Conservation (phyloP, 2,329 filamentous ascomycete species). For the Macroventuria anomochaeta region DNA sequence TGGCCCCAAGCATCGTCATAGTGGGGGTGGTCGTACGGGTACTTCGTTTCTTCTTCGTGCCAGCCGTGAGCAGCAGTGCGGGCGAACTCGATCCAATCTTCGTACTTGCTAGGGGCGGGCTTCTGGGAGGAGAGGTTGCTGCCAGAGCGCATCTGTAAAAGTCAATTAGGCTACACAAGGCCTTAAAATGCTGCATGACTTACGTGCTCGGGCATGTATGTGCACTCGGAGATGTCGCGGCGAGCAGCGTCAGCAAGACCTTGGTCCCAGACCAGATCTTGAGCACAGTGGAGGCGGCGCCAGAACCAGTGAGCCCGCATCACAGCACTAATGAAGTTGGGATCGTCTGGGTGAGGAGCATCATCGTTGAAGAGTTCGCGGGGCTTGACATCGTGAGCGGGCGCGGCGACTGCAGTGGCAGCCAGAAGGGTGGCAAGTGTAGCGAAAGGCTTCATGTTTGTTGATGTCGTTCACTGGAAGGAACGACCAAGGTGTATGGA, state of each 20-base stretch:
- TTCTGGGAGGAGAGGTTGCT: slow-evolving; percentile 43
- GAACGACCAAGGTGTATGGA: slow-evolving; percentile 18
- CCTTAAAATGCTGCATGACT: not conserved
- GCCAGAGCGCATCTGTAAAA: slow-evolving; percentile 34
- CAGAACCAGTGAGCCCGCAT: slow-evolving; percentile 48
- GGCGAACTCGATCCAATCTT: slow-evolving; percentile 40
- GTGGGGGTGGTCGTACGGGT: slow-evolving; percentile 43
- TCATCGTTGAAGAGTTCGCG: slow-evolving; percentile 27
- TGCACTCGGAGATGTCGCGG: slow-evolving; percentile 35
- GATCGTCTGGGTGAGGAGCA: slow-evolving; percentile 36
- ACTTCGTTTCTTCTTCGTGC: slow-evolving; percentile 47
- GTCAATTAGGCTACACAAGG: slow-evolving; percentile 14
- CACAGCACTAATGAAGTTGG: slow-evolving; percentile 40
- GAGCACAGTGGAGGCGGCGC: slow-evolving; percentile 46
- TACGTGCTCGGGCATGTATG: slow-evolving; percentile 37
- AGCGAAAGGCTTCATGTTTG: slow-evolving; percentile 38
- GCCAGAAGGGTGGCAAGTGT: slow-evolving; percentile 28
- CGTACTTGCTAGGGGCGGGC: slow-evolving; percentile 30
- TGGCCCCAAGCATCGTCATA: slow-evolving; percentile 42
- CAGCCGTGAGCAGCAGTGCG: slow-evolving; percentile 42
- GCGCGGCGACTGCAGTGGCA: slow-evolving; percentile 33
- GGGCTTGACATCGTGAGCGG: slow-evolving; percentile 20
- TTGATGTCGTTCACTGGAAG: slow-evolving; percentile 5
- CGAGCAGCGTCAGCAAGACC: slow-evolving; percentile 36
- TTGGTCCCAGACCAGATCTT: slow-evolving; percentile 43